These are phyloP conservation scores for Panaeolus papilionaceus DNA, from an alignment of 768 basidiomycete genomes.

Conservation along the genomic window DNA sequence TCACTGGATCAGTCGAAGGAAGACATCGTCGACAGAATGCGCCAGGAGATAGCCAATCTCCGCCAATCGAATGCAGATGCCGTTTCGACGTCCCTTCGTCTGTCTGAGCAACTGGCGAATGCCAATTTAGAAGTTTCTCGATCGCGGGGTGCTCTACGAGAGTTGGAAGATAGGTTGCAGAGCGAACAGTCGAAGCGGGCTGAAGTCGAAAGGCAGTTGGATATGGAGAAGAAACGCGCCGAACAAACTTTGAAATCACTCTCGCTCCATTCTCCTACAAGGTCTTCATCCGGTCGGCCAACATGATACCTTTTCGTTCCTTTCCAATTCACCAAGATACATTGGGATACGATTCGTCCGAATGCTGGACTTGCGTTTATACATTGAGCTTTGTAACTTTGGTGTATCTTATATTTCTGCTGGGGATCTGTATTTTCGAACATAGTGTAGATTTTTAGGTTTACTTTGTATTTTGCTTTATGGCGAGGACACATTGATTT, in stretches of 20 bases:
- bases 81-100: constrained; percentile 63
- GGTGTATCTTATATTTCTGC: constrained; percentile 1
- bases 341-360: neutral
- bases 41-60: constrained; percentile 67
- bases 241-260: constrained; percentile 32
- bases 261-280: constrained; percentile 27
- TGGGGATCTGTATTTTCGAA: constrained; percentile 5
- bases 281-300: constrained; percentile 20
- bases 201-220: constrained; percentile 60
- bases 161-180: constrained; percentile 63
- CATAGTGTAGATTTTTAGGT: constrained; percentile 13
- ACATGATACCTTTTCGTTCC: constrained; percentile 20
- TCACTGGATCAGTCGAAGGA: constrained; percentile 43
- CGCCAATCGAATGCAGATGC: constrained; percentile 75
- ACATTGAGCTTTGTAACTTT: neutral
- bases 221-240: constrained; percentile 55
- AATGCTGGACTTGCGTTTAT: neutral
- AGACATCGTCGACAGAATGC: constrained; percentile 63
- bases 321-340: neutral
- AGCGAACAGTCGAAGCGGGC: constrained; percentile 63
- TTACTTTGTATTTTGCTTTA: neutral
- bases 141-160: constrained; percentile 58
- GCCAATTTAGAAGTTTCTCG: constrained; percentile 66
- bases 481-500: neutral
- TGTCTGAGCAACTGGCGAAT: constrained; percentile 75